These are phyloP conservation scores for Tulasnella sp. DNA, from an alignment of 768 basidiomycete genomes.

Conservation along the genomic window DNA sequence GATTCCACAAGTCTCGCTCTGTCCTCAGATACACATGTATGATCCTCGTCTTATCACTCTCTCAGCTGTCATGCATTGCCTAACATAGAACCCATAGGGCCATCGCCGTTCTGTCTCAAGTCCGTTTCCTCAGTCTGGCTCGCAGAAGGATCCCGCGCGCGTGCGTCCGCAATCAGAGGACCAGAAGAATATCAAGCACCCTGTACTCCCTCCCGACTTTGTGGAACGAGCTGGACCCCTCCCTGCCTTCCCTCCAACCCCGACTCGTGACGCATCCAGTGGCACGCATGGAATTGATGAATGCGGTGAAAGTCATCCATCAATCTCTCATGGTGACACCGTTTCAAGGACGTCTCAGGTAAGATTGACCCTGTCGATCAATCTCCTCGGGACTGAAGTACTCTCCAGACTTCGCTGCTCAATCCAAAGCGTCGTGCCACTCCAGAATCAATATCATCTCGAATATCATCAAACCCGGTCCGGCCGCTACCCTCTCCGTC, in stretches of 20 bases:
- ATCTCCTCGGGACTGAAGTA: background rate
- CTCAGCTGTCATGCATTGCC: background rate
- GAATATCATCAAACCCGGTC: background rate
- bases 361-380: background rate
- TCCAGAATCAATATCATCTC: background rate
- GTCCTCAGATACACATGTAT: background rate
- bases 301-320: background rate
- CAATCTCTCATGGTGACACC: background rate
- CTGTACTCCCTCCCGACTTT: background rate
- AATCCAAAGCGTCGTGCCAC: background rate
- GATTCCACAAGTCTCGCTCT: no score
- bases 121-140: background rate
- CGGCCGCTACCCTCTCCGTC: background rate
- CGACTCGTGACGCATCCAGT: background rate
- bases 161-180: background rate
- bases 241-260: background rate
- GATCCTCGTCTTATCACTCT: background rate
- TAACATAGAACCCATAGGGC: background rate
- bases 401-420: background rate
- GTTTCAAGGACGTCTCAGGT: background rate
- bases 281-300: background rate
- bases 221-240: background rate
- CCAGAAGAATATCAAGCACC: background rate
- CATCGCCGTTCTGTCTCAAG: background rate
- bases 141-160: background rate